Base-by-base conservation (phyloP, 1,284 basidiomycete genomes). In the Acaromyces ingoldii region DNA sequence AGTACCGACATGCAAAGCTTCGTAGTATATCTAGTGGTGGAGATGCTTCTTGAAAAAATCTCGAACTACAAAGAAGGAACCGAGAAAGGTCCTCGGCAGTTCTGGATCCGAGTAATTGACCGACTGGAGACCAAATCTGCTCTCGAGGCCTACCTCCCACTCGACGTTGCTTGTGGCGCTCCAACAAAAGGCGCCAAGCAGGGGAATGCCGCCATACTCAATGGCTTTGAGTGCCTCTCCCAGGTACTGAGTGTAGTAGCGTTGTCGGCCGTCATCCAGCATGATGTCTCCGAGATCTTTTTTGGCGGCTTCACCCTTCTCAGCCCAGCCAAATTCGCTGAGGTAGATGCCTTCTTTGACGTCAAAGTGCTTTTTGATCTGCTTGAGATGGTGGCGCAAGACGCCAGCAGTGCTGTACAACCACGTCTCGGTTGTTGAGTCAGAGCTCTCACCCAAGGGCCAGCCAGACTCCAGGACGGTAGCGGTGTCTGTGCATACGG, bases 301-400 rank as follows among this genome's bases (percentile, higher is more conserved):
- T 29, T 57, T 55, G 21, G 42, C 29, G 21, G 39, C 25, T 31
- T 51, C 51, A 25, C 38, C 38, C 0, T 41, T 36, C 25, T 53
- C 49, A 24, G 61, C 51, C 24, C 54, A 64, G 29, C 62, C 62
- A 41, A 65, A 50, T 49, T 65, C 62, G 13, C 46, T 58, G 7
- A 65, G 21, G 45, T 56, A 57, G 40, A 60, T 54, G 5, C 29
- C 31, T 29, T 50, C 48, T n/a, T 52, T 41, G 11, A 29, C 25
- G 33, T 26, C 26, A 38, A 43, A 64, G 30, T 13, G 24, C 30
- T 60, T 38, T 10, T 36, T 26, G 24, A 65, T 36, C 29, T 47
- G 31, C 28, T 47, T 49, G 33, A 58, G 29, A 51, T 52, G 57
- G 17, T 39, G 25, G 10, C 63, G 53, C 24, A 64, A 17, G 24